Evolutionary conservation across 441 rosid genomes (phyloP).

Genomic region (Arabidopsis lyrata): DNA sequence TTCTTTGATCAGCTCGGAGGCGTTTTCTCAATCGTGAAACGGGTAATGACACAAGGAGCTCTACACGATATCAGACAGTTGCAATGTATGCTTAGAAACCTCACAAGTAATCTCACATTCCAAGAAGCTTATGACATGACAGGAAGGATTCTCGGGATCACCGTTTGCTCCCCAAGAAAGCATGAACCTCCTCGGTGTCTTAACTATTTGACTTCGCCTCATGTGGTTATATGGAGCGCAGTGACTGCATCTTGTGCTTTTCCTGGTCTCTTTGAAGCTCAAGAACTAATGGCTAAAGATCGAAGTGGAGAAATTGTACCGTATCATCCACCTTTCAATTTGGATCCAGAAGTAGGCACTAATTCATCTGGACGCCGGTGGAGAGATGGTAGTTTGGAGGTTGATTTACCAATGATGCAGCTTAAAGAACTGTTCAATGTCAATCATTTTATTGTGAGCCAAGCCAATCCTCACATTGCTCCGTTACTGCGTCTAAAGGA

Average conservation of each 20-base stretch:
- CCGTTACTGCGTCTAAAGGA: constrained; percentile 87
- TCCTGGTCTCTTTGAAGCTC: constrained; percentile 98
- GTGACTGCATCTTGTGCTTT: constrained; percentile 98
- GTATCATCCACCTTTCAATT: constrained; percentile 91
- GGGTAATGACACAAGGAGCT: constrained; percentile 89
- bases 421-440: constrained; percentile 96
- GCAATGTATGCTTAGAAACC: constrained; percentile 85
- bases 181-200: constrained; percentile 99
- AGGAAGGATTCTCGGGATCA: constrained; percentile 89
- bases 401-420: constrained; percentile 98
- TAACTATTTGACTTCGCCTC: constrained; percentile 95
- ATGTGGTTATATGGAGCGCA: constrained; percentile 98
- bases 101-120: constrained; percentile 93
- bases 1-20: constrained; percentile 95
- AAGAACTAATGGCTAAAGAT: constrained; percentile 96
- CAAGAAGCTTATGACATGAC: constrained; percentile 98
- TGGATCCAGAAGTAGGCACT: constrained; percentile 77
- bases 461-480: constrained; percentile 95
- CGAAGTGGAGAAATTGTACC: constrained; percentile 96
- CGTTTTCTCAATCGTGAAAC: constrained; percentile 75
- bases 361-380: constrained; percentile 75
- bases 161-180: constrained; percentile 97
- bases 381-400: constrained; percentile 99
- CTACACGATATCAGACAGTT: constrained; percentile 87
- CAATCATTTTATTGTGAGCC: constrained; percentile 95